phyloP scores from a whole-genome alignment of 2,329 filamentous ascomycete species.

The Colletotrichum nymphaeae region DNA sequence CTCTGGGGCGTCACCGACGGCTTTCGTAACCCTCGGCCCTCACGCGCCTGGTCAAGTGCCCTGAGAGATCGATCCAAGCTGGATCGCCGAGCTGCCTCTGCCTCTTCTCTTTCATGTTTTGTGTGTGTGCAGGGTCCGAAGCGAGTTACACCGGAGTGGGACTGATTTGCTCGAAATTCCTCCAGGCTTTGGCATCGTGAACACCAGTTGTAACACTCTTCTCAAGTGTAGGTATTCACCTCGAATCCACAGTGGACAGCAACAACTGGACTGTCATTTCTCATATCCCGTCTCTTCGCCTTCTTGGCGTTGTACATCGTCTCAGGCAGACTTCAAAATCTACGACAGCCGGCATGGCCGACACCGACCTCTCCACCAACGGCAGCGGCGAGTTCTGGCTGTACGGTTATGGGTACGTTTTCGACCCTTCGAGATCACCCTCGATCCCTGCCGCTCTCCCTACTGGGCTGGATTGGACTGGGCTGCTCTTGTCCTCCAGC shows the following conservation, averaged over 20 bases:
- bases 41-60: conserved; percentile 16
- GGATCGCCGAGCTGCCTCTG: conserved; percentile 3
- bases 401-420: conserved; percentile 90
- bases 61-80: conserved; percentile 18
- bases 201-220: not conserved
- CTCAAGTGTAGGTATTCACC: not conserved
- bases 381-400: conserved; percentile 83
- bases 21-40: not conserved
- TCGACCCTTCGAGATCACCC: conserved; percentile 1
- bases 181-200: not conserved
- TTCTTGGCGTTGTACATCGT: not conserved
- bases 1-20: conserved; percentile 7
- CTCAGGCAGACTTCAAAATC: not conserved
- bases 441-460: conserved; percentile 13
- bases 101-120: not conserved
- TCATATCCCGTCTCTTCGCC: not conserved
- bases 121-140: not conserved
- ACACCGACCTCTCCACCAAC: conserved; percentile 45
- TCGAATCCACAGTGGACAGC: not conserved
- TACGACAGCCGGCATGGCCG: conserved; percentile 48
- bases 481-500: not conserved
- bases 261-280: not conserved
- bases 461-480: not conserved
- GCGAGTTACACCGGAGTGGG: not conserved
- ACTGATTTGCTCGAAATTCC: conserved; percentile 10